These are phyloP conservation scores for Bruguiera sexangula DNA, from an alignment of 345 rosid species.

Conservation along the genomic window DNA sequence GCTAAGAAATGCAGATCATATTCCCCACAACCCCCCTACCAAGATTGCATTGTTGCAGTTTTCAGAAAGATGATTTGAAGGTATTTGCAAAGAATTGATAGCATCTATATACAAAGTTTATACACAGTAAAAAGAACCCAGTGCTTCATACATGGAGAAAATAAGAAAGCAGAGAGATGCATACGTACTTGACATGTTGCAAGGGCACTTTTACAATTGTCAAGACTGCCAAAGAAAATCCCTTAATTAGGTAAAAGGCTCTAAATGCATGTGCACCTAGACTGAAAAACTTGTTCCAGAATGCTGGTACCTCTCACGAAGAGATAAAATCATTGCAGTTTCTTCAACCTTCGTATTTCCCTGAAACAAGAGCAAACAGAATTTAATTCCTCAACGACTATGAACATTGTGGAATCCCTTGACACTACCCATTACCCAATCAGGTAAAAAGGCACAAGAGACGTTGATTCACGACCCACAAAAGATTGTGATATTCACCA, in stretches of 20 bases:
- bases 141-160: not conserved
- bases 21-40: too few species aligned
- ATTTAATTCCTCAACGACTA: not conserved
- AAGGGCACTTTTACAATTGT: slow-evolving; percentile 67
- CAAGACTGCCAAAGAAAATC: slow-evolving; percentile 59
- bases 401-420: not conserved
- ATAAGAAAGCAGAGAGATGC: slow-evolving; percentile 5
- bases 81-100: too few species aligned
- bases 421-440: not conserved
- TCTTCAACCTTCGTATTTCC: slow-evolving; percentile 63
- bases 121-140: not conserved
- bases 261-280: not conserved
- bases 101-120: not conserved
- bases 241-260: slow-evolving; percentile 9
- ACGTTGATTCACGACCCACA: not conserved
- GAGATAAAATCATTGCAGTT: slow-evolving; percentile 81
- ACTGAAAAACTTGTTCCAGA: not conserved
- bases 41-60: too few species aligned
- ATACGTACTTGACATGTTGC: slow-evolving; percentile 68
- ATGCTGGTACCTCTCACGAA: slow-evolving; percentile 70
- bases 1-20: too few species aligned
- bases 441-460: not conserved
- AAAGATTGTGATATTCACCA: not conserved
- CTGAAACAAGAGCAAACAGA: slow-evolving; percentile 29
- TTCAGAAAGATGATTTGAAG: too few species aligned